Evolutionary conservation across 352 stramenopile genomes (phyloP), one percentile per base, ranked within the genome.

Genomic region (Phytophthora sojae): DNA sequence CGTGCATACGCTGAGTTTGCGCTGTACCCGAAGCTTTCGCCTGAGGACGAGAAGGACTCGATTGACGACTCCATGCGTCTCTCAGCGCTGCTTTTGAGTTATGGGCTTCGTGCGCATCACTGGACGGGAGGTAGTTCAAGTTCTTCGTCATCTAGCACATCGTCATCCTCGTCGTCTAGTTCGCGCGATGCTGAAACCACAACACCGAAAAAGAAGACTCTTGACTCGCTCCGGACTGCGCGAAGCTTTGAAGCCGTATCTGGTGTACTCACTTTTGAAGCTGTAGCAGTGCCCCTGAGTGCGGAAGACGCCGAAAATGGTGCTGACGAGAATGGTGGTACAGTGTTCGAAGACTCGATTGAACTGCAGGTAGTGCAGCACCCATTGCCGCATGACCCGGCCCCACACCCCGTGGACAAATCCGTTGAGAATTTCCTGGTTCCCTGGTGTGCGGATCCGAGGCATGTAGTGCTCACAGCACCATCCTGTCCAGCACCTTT

Each of bases 1-100:
- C 86, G 85, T 29, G 89, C 89, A 11, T 95, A 94, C 55, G 88
- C 86, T 6, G 89, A 95, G 58, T 96, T 96, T 72, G 77, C 88
- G 15, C 69, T 96, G n/a, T 96, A 96, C 57, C 79, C 83, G 15
- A 85, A 81, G 3, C 66, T 89, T 19, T 70, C 75, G 8, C 55
- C 68, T 57, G 83, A 92, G 21, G 78, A 94, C n/a, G 77, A 82
- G 51, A 79, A 73, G n/a, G 74, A 78, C 29, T 75, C 71, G 0
- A 91, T 94, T 51, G 88, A 96, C 64, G 87, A 94, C 57, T 74
- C 81, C 1, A 90, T 86, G 66, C 74, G 88, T 9, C 72, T 96
- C 1, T 95, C 89, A 0, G 76, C 77, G 9, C 58, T 96, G 37
- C 63, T 96, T 54, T 53, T 96, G 12, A 92, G 85, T 53, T 96